Evolutionary conservation across 2,329 filamentous ascomycete species (phyloP).

Genomic region (Fusarium staphyleae): DNA sequence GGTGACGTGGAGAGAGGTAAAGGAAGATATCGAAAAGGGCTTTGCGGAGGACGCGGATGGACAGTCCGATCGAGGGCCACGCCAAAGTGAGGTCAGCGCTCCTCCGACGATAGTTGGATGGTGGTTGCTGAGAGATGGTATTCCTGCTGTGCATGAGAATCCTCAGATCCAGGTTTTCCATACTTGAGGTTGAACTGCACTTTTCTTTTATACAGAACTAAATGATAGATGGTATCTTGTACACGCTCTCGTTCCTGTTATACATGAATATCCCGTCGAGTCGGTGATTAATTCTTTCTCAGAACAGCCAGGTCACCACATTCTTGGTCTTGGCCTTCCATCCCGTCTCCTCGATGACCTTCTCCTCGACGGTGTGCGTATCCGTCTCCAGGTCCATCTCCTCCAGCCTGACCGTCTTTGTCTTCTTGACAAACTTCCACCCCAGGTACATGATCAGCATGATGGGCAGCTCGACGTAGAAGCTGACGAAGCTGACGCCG

Average conservation of each 20-base stretch:
- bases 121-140: slow-evolving; percentile 13
- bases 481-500: slow-evolving; percentile 67
- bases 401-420: slow-evolving; percentile 60
- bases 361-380: slow-evolving; percentile 58
- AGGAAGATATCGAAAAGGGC: slow-evolving; percentile 26
- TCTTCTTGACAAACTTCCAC: slow-evolving; percentile 76
- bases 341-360: slow-evolving; percentile 37
- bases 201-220: too few species aligned
- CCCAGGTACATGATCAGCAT: slow-evolving; percentile 69
- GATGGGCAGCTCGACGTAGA: slow-evolving; percentile 68
- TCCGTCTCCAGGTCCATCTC: slow-evolving; percentile 71
- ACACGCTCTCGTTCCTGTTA: too few species aligned
- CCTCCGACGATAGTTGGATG: slow-evolving; percentile 1
- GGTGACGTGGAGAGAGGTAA: slow-evolving; percentile 29
- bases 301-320: slow-evolving; percentile 47
- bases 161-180: slow-evolving; percentile 1
- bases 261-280: too few species aligned
- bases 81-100: not conserved
- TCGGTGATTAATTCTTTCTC: too few species aligned
- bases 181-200: too few species aligned
- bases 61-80: not conserved
- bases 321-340: slow-evolving; percentile 57
- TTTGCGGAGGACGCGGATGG: slow-evolving; percentile 12
- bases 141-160: slow-evolving; percentile 11
- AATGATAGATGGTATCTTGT: too few species aligned